Base-by-base conservation (phyloP, 495 filamentous ascomycete genomes). In the Neohortaea acidophila region DNA sequence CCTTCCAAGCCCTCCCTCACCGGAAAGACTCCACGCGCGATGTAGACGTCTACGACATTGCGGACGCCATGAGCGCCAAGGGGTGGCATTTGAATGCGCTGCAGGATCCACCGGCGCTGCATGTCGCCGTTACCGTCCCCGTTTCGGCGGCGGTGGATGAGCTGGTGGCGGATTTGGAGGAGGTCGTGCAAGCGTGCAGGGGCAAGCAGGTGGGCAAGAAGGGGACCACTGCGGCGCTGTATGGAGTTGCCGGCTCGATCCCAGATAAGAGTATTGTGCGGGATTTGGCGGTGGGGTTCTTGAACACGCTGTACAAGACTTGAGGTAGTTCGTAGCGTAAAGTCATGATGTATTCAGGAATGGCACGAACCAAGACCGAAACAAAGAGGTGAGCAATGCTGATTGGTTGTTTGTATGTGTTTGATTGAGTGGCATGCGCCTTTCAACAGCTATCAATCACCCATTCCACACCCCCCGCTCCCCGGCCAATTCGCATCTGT, bases 11-110 rank as follows among this genome's bases (percentile, higher is more conserved):
- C 27, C 13, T n/a, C 18, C 15, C 20, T 15, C n/a, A 20, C 1
- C 21, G 12, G 2, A 28, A 36, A 9, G 33, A 33, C 20, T 12
- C 19, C 1, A 18, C 10, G 2, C 70, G 72, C 43, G 73, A 68
- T 4, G 66, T 97, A 20, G 45, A 62, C 42, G 54, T 60, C 36
- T 62, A 62, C 45, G 57, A 59, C 42, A 44, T 61, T 18, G 59
- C 59, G 12, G 58, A 61, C 37, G 52, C 25, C 5, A 96, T 99
- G 75, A 70, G 67, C 32, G 65, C 64, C 2, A 73, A 74, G 48
- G 89, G 89, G 17, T 99, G 89, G 89, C 89, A 96, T 59, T 68
- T 99, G 33, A 99, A 94, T 52, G 84, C 87, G 5, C 66, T 96
- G 36, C 89, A 99, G 54, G 73, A 73, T 35, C 89, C 89, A 6